A percentile compares a stretch with the other conserved stretches of the same genome.
These are phyloP conservation scores for Lachnellula arida DNA, from an alignment of 2,329 filamentous ascomycete genomes.

Conservation along the genomic window DNA sequence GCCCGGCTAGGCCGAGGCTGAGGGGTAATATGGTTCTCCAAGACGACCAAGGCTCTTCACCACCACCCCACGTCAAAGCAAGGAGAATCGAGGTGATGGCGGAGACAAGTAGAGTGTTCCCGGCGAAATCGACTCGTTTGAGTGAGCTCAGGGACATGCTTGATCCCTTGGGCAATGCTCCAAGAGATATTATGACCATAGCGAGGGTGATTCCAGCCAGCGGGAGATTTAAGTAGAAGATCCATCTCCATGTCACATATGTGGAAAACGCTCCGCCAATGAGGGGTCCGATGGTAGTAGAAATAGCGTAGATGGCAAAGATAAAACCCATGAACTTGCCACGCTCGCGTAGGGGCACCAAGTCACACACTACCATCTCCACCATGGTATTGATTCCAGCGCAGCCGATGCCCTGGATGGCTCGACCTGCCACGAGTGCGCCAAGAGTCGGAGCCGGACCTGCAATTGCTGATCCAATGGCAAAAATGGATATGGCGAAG, in stretches of 20 bases:
- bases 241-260: slow-evolving; percentile 6
- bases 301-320: slow-evolving; percentile 19
- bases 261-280: slow-evolving; percentile 16
- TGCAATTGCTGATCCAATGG: slow-evolving; percentile 15
- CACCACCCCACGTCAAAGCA: slow-evolving; percentile 56
- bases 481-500: slow-evolving; percentile 19
- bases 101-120: slow-evolving; percentile 53
- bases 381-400: slow-evolving; percentile 42
- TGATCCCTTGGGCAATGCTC: slow-evolving; percentile 7
- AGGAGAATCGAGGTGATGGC: slow-evolving; percentile 52
- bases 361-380: slow-evolving; percentile 39
- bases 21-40: slow-evolving; percentile 58
- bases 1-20: slow-evolving; percentile 45
- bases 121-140: slow-evolving; percentile 57
- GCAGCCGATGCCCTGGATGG: slow-evolving; percentile 43
- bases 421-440: slow-evolving; percentile 31
- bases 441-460: slow-evolving; percentile 22
- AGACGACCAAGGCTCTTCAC: slow-evolving; percentile 57
- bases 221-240: slow-evolving; percentile 17
- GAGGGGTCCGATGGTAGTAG: slow-evolving; percentile 21
- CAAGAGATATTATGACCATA: slow-evolving; percentile 10
- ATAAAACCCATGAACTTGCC: slow-evolving; percentile 33
- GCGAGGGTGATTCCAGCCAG: slow-evolving; percentile 11
- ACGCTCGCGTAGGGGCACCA: slow-evolving; percentile 37
- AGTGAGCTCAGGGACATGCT: slow-evolving; percentile 28